These are phyloP conservation scores for Solanum sejunctum DNA, from an alignment of 257 asterid species.

Conservation along the genomic window DNA sequence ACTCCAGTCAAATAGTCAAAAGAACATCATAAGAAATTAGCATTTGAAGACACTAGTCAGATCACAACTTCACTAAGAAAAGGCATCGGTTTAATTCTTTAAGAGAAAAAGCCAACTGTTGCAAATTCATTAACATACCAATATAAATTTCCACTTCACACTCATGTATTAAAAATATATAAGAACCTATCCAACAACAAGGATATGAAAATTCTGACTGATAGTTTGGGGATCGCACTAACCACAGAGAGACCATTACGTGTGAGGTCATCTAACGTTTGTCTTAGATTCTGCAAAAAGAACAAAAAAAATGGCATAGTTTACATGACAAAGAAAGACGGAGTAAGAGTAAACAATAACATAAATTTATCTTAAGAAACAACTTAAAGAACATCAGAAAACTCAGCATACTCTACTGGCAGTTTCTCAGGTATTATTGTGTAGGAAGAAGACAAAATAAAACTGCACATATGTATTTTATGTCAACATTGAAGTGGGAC, in stretches of 20 bases:
- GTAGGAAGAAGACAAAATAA: background rate
- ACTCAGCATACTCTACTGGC: background rate
- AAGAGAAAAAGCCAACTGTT: background rate
- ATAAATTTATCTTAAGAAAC: background rate
- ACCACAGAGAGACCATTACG: conserved; percentile 93
- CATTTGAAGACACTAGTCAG: background rate
- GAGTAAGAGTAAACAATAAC: background rate
- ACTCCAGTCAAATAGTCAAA: background rate
- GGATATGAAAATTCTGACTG: background rate
- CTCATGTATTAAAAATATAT: background rate
- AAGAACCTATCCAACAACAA: background rate
- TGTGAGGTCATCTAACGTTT: conserved; percentile 93
- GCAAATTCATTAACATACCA: background rate
- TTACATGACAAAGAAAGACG: background rate
- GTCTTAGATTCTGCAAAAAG: conserved; percentile 71
- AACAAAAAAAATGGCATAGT: background rate
- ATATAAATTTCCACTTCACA: background rate
- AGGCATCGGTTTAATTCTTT: background rate
- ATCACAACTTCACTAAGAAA: background rate
- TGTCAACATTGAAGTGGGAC: background rate
- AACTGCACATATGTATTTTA: background rate
- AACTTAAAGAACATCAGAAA: background rate
- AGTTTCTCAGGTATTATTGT: background rate
- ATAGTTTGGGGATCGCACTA: conserved; percentile 28
- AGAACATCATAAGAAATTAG: background rate